phyloP scores from a whole-genome alignment of 352 stramenopile genomes.

The Phytopythium vexans region DNA sequence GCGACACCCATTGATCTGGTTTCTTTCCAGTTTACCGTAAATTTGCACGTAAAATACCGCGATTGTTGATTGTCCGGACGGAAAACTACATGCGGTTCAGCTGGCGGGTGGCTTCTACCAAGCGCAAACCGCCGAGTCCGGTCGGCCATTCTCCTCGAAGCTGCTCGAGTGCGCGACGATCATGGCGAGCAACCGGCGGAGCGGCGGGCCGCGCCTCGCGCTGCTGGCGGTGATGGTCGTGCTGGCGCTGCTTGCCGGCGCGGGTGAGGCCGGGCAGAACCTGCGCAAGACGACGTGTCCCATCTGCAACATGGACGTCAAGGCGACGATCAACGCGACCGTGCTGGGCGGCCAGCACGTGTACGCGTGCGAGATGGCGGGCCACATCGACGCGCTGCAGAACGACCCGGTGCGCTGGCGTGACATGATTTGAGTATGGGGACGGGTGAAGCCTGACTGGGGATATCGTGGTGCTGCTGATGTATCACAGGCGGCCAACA shows the following conservation, averaged over 20 bases:
- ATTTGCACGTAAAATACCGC: no score
- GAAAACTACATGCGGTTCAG: no score
- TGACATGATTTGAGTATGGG: no score
- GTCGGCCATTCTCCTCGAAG: no score
- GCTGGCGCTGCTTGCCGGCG: conserved; percentile 20
- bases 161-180: not conserved
- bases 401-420: conserved; percentile 54
- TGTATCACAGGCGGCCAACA: conserved; percentile 20
- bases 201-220: not conserved
- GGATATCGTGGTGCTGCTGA: not conserved
- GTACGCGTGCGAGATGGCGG: conserved; percentile 84
- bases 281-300: conserved; percentile 44
- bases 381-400: conserved; percentile 73
- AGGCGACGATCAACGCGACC: conserved; percentile 31
- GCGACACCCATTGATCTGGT: no score
- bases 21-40: no score
- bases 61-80: no score
- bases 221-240: conserved; percentile 17
- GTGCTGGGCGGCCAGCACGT: conserved; percentile 71
- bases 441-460: no score
- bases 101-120: no score
- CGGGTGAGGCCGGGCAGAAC: conserved; percentile 37
- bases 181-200: not conserved
- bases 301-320: conserved; percentile 54
- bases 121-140: no score